Base-by-base conservation (phyloP, 1,284 basidiomycete genomes). In the Moesziomyces sp. region DNA sequence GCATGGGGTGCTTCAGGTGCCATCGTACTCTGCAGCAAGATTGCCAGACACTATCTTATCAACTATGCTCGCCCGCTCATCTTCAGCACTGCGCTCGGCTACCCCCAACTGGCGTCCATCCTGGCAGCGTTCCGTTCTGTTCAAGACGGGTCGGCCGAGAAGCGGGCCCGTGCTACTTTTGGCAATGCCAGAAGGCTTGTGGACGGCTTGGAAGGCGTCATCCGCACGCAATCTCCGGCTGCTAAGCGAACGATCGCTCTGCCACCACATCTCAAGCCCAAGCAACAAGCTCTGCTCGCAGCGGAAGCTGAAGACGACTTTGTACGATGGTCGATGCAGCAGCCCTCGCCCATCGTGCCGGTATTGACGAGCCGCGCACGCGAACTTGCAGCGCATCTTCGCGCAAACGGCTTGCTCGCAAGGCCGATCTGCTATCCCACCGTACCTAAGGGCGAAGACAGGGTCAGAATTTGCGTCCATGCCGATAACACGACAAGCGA, bases 51-150 rank as follows among this genome's bases (percentile, higher is more conserved):
- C 65, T 97, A 94, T 85, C 86, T 97, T 21, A 86, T 97, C 81
- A 98, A 98, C 84, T 98, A 97, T 85, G 94, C 94, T 0, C 88
- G 95, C 33, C 90, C 94, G 5, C 87, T 98, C 70, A 76, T 81
- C 52, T 81, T 78, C 54, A 79, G 77, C 10, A 81, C 79, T 1
- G 69, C 78, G 3, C 48, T 78, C 5, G 64, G 77, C 3, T 71
- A 70, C 45, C 55, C 73, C 10, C 78, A 53, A 35, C 57, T 77
- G 13, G 86, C 93, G 47, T 90, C 92, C 0, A 88, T 91, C 21
- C 88, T 90, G 53, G 90, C 90, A 67, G 90, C 92, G 0, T 91
- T 95, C 83, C 91, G 93, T 77, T 84, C 93, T 79, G 87, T 97
- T 3, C 87, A 89, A 65, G 87, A 91, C 44, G 89, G 89, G 1